Evolutionary conservation across 257 asterid genomes (phyloP).

Genomic region (Nicotiana sylvestris): DNA sequence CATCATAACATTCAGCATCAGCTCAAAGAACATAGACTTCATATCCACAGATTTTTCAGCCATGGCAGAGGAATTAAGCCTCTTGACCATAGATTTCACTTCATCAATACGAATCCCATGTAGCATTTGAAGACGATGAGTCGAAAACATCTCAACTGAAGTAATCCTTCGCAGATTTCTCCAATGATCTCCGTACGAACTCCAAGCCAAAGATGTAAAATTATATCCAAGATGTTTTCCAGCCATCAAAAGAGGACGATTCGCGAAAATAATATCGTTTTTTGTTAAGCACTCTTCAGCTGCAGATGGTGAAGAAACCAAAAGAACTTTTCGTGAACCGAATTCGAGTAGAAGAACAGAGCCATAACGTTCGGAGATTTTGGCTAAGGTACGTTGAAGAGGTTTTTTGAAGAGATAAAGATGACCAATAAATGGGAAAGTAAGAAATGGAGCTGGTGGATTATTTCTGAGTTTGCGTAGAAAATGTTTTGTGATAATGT

Average conservation of each 20-base stretch:
- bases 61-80: conserved; percentile 17
- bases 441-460: conserved; percentile 55
- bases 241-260: conserved; percentile 50
- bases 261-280: conserved; percentile 53
- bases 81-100: conserved; percentile 33
- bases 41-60: conserved; percentile 33
- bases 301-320: conserved; percentile 60
- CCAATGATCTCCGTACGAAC: conserved; percentile 64
- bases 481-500: conserved; percentile 42
- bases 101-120: conserved; percentile 53
- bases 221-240: conserved; percentile 52
- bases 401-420: conserved; percentile 56
- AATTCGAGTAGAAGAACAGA: conserved; percentile 49
- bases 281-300: conserved; percentile 62
- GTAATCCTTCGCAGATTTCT: conserved; percentile 51
- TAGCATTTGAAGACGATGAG: conserved; percentile 49
- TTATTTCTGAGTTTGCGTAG: conserved; percentile 29
- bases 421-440: conserved; percentile 58
- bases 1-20: conserved; percentile 35
- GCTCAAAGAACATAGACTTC: conserved; percentile 32
- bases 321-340: conserved; percentile 62
- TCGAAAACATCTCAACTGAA: conserved; percentile 47
- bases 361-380: conserved; percentile 46
- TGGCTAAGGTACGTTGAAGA: conserved; percentile 45
- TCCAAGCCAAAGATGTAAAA: conserved; percentile 46